Conservation (phyloP, 2,329 filamentous ascomycete species). For the Pleochaeta shiraiana region DNA sequence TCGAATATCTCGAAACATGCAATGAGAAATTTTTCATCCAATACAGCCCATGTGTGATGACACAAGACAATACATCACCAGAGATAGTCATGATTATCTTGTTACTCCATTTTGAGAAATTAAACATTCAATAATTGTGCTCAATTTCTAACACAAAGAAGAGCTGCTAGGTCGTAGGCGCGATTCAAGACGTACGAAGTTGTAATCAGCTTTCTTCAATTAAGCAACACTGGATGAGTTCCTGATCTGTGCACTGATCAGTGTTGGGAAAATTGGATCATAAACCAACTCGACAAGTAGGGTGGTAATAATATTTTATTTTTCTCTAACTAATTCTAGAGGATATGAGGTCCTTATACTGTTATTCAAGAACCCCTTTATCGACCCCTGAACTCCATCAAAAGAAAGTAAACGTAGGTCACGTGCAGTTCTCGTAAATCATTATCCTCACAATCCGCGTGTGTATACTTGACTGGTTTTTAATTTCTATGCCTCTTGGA, state of each 20-base stretch:
- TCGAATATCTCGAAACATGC: too few species aligned
- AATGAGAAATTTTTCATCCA: too few species aligned
- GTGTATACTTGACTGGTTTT: background rate
- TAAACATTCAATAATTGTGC: too few species aligned
- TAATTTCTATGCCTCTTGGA: background rate
- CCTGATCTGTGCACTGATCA: background rate
- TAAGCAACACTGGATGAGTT: background rate
- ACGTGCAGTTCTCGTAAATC: background rate
- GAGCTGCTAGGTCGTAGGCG: background rate
- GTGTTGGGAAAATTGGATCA: background rate
- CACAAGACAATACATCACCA: too few species aligned
- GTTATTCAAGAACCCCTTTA: background rate
- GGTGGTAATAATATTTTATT: background rate
- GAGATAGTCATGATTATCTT: too few species aligned
- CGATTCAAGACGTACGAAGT: background rate
- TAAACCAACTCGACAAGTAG: slow-evolving; percentile 2
- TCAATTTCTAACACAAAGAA: too few species aligned
- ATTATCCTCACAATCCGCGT: background rate
- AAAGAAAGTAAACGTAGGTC: background rate
- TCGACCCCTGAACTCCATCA: background rate
- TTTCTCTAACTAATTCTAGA: background rate
- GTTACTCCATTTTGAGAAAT: too few species aligned
- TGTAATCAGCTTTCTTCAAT: background rate
- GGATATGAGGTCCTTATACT: background rate
- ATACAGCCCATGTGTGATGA: too few species aligned